A percentile compares a stretch with the other conserved stretches of the same genome.
phyloP scores from a whole-genome alignment of 305 asterid species.

The Solanum hybrid region DNA sequence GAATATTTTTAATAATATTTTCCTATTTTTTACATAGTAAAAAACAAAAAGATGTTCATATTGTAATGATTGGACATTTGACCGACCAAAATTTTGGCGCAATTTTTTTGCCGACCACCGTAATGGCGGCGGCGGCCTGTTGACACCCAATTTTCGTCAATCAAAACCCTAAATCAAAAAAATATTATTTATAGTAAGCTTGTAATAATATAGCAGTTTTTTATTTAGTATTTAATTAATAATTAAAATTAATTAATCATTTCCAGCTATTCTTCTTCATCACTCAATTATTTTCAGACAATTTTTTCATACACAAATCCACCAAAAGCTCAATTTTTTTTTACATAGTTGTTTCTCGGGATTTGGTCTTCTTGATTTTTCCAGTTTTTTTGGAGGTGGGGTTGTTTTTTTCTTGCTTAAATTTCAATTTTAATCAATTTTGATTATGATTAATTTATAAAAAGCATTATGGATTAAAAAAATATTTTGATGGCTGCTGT shows the following conservation, averaged over 20 bases:
- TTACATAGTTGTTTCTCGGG: not conserved
- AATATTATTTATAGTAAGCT: not conserved
- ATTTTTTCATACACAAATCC: not conserved
- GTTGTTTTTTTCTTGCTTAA: not conserved
- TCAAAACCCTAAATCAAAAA: not conserved
- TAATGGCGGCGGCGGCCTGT: slow-evolving; percentile 11
- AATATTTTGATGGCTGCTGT: not conserved
- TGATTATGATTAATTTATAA: not conserved
- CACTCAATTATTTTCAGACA: not conserved
- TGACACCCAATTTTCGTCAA: not conserved
- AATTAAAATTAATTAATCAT: not conserved
- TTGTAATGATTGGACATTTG: not conserved
- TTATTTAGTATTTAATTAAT: not conserved
- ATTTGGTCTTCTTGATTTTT: not conserved
- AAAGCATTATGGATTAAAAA: not conserved
- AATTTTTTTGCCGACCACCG: slow-evolving; percentile 14
- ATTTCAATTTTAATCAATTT: not conserved
- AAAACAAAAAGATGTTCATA: not conserved
- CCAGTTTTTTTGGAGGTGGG: slow-evolving; percentile 11
- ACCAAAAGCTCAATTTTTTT: not conserved
- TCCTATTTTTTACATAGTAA: not conserved
- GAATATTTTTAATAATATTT: too few relatives aligned
- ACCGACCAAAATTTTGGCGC: slow-evolving; percentile 20
- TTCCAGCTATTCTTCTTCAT: slow-evolving; percentile 7
- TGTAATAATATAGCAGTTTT: not conserved